Percentiles rank a stretch among this genome's conserved stretches.
phyloP scores from a whole-genome alignment of 2,329 filamentous ascomycete species.

The Leptosphaerulina australis region DNA sequence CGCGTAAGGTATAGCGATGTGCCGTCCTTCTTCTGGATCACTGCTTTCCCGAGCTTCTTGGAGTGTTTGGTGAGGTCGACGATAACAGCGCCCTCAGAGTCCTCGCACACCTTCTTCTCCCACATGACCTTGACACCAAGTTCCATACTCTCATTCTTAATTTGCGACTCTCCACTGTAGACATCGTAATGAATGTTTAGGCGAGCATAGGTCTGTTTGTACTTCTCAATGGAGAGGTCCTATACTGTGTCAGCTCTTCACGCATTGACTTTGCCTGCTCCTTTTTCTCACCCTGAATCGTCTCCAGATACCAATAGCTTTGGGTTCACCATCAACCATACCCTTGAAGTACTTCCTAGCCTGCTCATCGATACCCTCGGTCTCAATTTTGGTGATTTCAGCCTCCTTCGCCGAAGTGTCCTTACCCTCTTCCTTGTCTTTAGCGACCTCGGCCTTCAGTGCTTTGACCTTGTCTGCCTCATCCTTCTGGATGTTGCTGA shows the following conservation, averaged over 20 bases:
- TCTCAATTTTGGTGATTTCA: conserved; percentile 49
- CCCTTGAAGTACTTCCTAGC: conserved; percentile 73
- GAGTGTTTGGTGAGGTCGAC: conserved; percentile 73
- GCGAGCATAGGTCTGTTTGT: conserved; percentile 67
- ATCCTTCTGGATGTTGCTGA: conserved; percentile 66
- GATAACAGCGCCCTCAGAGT: conserved; percentile 69
- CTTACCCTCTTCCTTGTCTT: conserved; percentile 51
- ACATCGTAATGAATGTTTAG: conserved; percentile 70
- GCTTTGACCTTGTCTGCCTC: conserved; percentile 71
- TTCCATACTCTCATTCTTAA: conserved; percentile 67
- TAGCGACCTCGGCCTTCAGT: conserved; percentile 53
- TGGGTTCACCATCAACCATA: conserved; percentile 67
- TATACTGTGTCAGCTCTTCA: conserved; percentile 16
- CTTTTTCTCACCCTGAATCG: conserved; percentile 57
- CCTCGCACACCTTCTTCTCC: conserved; percentile 66
- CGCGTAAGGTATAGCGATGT: conserved; percentile 72
- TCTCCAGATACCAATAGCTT: conserved; percentile 66
- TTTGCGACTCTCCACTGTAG: conserved; percentile 72
- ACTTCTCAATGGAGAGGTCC: conserved; percentile 67
- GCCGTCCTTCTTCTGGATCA: conserved; percentile 70
- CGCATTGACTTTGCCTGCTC: background rate
- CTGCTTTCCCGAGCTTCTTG: conserved; percentile 70
- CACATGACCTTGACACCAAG: conserved; percentile 64
- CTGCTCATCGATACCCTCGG: conserved; percentile 66
- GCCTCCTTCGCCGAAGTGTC: conserved; percentile 50